phyloP scores from a whole-genome alignment of 805 yeast genomes.

The Blastobotrys parvus region DNA sequence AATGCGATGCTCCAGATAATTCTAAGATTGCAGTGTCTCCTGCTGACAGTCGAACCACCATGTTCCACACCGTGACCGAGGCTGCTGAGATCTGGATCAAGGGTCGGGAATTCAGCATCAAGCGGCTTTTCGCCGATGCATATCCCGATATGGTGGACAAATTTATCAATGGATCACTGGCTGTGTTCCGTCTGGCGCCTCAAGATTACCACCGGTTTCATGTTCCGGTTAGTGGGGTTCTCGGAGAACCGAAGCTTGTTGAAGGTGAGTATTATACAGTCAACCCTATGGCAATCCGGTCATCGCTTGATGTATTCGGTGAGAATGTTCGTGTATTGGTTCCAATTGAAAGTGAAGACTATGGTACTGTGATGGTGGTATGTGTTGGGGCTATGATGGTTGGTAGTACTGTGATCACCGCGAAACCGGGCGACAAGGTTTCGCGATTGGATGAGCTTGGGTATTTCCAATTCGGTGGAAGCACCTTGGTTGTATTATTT shows the following conservation, averaged over 20 bases:
- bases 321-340: constrained; percentile 77
- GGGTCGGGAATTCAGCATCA: constrained; percentile 65
- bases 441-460: constrained; percentile 79
- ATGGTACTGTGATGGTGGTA: constrained; percentile 69
- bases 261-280: constrained; percentile 94
- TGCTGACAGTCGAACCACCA: constrained; percentile 82
- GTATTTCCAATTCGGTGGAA: constrained; percentile 93
- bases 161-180: constrained; percentile 53
- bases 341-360: constrained; percentile 66
- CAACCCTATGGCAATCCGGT: constrained; percentile 93
- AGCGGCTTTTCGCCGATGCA: constrained; percentile 45
- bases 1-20: constrained; percentile 49
- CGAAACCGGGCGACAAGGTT: constrained; percentile 48
- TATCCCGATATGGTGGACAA: constrained; percentile 29
- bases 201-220: constrained; percentile 96
- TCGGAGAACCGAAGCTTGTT: constrained; percentile 59
- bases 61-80: constrained; percentile 46
- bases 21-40: constrained; percentile 55
- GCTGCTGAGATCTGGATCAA: constrained; percentile 87
- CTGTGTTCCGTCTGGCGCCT: constrained; percentile 85
- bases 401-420: constrained; percentile 75
- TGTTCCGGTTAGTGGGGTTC: constrained; percentile 67
- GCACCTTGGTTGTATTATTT: constrained; percentile 67
- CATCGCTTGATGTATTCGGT: constrained; percentile 83
- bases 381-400: constrained; percentile 99